Base-by-base conservation (phyloP, 139 green algal genomes). In the Chlamydomonas sp. region DNA sequence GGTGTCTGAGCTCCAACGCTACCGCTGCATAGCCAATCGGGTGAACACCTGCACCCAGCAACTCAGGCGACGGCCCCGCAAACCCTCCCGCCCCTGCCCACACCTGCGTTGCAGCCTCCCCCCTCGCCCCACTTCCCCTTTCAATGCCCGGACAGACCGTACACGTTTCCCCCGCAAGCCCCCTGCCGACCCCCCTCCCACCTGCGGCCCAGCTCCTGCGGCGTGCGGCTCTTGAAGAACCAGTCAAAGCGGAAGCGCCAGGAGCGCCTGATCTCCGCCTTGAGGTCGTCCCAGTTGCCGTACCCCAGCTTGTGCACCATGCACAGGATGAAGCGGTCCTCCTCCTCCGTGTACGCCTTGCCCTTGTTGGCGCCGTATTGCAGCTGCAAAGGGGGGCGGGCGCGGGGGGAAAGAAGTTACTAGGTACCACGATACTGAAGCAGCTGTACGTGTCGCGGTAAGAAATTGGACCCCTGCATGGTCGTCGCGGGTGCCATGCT, bases 221-320 rank as follows among this genome's bases (percentile, higher is more conserved):
- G 96, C 12, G 95, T 99, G 83, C 98, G 94, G 79, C 91, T 97
- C 95, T 99, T 99, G 92, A 99, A 96, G 93, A 99, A 99, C 98
- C 98, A 99, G 93, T 99, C 98, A 88, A 99, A 99, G 63, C 98
- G 94, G 95, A 99, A 99, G 66, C 97, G 90, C 96, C 96, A 99
- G 86, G 90, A 94, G 76, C 96, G 95, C 66, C 97, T 94, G 80
- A 99, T 96, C 86, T 97, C 97, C 58, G 90, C 94, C 94, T 99
- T 99, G 68, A 99, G 94, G 91, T 99, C 97, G 75, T 99, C 98
- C 98, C 98, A 99, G 6, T 90, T 85, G 77, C 98, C 98, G 79
- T 99, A 99, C 9, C 98, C 98, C 71, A 99, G 96, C 95, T 97
- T 95, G 92, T 99, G 94, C 71, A 98, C 88, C 95, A 96, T 98